These are phyloP conservation scores for Epichloe sylvatica DNA, from an alignment of 2,329 filamentous ascomycete genomes.

Conservation along the genomic window DNA sequence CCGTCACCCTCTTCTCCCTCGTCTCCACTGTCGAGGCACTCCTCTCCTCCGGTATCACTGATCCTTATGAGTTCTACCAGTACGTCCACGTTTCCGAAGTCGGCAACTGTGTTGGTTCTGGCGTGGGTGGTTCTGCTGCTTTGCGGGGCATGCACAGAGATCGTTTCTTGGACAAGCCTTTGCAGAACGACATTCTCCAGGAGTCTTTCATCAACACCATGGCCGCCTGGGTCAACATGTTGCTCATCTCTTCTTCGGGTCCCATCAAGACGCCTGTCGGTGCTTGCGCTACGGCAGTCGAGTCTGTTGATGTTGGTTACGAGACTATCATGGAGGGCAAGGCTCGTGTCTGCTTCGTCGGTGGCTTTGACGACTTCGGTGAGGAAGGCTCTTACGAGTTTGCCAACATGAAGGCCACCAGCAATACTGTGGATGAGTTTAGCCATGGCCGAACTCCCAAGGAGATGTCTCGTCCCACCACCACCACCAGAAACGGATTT, in stretches of 20 bases:
- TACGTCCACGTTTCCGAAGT: slow-evolving; percentile 97
- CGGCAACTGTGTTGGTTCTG: slow-evolving; percentile 95
- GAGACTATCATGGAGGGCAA: slow-evolving; percentile 98
- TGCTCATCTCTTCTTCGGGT: slow-evolving; percentile 89
- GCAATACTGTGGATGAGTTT: slow-evolving; percentile 94
- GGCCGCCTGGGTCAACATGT: slow-evolving; percentile 99
- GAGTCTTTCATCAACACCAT: slow-evolving; percentile 99
- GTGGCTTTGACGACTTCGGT: slow-evolving; percentile 98
- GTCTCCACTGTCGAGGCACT: slow-evolving; percentile 88
- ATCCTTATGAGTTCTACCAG: slow-evolving; percentile 99
- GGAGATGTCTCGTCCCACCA: slow-evolving; percentile 97
- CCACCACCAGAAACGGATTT: slow-evolving; percentile 92
- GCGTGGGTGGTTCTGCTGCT: slow-evolving; percentile 88
- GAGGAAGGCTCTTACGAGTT: slow-evolving; percentile 99
- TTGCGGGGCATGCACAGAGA: slow-evolving; percentile 97
- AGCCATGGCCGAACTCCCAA: slow-evolving; percentile 85
- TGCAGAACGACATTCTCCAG: slow-evolving; percentile 97
- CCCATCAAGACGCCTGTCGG: slow-evolving; percentile 98
- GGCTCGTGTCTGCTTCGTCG: slow-evolving; percentile 91
- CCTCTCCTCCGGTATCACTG: slow-evolving; percentile 85
- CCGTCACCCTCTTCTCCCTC: slow-evolving; percentile 87
- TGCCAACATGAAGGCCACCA: slow-evolving; percentile 99
- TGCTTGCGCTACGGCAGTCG: slow-evolving; percentile 92
- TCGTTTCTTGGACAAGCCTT: slow-evolving; percentile 86
- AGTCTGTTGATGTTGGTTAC: slow-evolving; percentile 94